Percentiles rank a stretch among this genome's conserved stretches.
phyloP scores from a whole-genome alignment of 2,329 filamentous ascomycete species.

The Beauveria asiatica region DNA sequence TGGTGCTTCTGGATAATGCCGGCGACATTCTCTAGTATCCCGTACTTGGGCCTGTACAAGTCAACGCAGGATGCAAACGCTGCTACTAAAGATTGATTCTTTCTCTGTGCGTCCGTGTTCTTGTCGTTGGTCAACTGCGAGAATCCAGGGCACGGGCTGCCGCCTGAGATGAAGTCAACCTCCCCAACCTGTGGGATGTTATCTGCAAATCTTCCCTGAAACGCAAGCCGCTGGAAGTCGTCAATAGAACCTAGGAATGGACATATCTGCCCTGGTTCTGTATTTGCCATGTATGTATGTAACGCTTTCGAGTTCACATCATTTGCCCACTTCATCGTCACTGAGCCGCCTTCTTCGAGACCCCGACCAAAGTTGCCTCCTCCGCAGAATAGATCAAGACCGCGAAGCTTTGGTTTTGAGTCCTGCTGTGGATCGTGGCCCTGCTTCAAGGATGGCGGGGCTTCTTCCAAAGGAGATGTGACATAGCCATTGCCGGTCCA shows the following conservation, averaged over 20 bases:
- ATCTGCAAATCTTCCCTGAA: constrained; percentile 39
- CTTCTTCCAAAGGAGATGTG: constrained; percentile 24
- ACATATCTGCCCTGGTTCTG: constrained; percentile 29
- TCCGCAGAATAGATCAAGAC: constrained; percentile 69
- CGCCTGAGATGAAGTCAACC: constrained; percentile 62
- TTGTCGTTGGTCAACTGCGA: constrained; percentile 54
- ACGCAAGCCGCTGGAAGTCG: constrained; percentile 48
- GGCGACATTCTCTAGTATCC: constrained; percentile 68
- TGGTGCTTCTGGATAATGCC: constrained; percentile 47
- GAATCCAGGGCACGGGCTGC: constrained; percentile 72
- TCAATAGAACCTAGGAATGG: constrained; percentile 67
- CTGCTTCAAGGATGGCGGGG: constrained; percentile 37
- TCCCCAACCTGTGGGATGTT: constrained; percentile 51
- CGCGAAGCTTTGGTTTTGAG: constrained; percentile 36
- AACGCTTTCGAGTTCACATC: constrained; percentile 57
- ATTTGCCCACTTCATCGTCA: constrained; percentile 59
- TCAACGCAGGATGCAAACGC: constrained; percentile 70
- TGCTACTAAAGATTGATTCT: constrained; percentile 69
- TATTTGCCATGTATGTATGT: constrained; percentile 66
- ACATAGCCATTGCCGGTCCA: not conserved
- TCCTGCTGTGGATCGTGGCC: constrained; percentile 41
- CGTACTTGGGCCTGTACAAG: constrained; percentile 65
- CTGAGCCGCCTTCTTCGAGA: constrained; percentile 60
- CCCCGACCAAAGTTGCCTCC: constrained; percentile 71
- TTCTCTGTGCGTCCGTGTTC: constrained; percentile 44